A percentile compares a stretch with the other conserved stretches of the same genome.
Conservation (phyloP, 495 filamentous ascomycete species). For the Xylaria sp. region DNA sequence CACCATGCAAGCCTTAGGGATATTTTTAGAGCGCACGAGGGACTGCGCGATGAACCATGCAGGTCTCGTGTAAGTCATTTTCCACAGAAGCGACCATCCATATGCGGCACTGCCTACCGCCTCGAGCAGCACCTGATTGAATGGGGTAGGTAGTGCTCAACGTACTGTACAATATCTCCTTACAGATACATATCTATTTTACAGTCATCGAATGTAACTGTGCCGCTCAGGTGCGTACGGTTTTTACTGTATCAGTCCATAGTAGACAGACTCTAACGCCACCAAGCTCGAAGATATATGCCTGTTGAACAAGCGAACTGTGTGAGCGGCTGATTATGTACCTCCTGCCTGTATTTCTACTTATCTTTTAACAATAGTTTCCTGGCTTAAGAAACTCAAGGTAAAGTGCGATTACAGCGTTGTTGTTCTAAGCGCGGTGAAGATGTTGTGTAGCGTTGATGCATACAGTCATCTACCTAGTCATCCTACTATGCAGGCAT, state of each 20-base stretch:
- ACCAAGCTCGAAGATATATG: neutral
- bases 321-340: neutral
- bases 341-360: neutral
- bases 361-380: neutral
- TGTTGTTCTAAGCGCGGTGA: neutral
- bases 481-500: neutral
- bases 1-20: neutral
- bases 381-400: neutral
- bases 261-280: neutral
- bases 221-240: conserved; percentile 1
- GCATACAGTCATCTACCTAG: neutral
- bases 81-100: conserved; percentile 1
- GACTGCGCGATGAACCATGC: neutral
- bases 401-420: neutral
- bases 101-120: neutral
- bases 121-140: neutral
- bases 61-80: conserved; percentile 9
- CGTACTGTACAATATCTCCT: no score
- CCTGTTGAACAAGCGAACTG: neutral
- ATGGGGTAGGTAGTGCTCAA: neutral
- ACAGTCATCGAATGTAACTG: conserved; percentile 14
- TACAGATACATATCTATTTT: no score
- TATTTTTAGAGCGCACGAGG: conserved; percentile 18
- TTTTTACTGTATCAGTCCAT: conserved; percentile 6
- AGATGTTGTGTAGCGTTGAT: neutral